These are phyloP conservation scores for Bertia moriformis DNA, from an alignment of 2,329 filamentous ascomycete genomes.

Conservation along the genomic window DNA sequence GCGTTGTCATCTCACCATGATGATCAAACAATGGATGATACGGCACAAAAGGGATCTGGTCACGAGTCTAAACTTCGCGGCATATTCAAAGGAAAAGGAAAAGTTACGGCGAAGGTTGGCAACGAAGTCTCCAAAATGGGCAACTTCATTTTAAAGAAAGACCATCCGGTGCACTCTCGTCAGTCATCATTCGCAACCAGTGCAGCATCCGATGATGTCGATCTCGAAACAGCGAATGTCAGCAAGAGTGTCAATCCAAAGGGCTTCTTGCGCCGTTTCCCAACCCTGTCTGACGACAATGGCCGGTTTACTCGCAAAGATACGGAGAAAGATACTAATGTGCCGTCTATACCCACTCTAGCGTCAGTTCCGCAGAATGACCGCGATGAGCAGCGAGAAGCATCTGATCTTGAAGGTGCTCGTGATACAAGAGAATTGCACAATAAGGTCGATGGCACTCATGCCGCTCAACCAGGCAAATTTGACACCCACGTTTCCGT, in stretches of 20 bases:
- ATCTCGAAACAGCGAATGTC: neutral
- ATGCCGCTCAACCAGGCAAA: neutral
- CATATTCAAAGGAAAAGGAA: neutral
- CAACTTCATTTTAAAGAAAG: neutral
- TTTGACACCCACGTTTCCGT: neutral
- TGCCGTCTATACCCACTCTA: neutral
- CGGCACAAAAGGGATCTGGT: neutral
- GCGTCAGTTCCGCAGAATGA: neutral
- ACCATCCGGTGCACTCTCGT: neutral
- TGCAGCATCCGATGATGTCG: neutral
- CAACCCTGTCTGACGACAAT: neutral
- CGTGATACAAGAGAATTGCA: neutral
- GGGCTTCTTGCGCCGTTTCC: neutral
- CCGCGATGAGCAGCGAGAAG: neutral
- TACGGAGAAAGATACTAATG: neutral
- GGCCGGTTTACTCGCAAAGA: neutral
- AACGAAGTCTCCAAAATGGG: neutral
- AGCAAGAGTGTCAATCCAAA: neutral
- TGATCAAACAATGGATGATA: neutral
- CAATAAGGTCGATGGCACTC: neutral
- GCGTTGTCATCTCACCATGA: neutral
- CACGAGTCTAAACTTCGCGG: neutral
- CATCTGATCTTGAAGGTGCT: neutral
- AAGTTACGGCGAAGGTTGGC: neutral
- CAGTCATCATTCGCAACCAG: neutral